Evolutionary conservation across 2,329 filamentous ascomycete species (phyloP), one percentile per base, ranked within the genome.

Genomic region (Pseudogymnoascus sp.): DNA sequence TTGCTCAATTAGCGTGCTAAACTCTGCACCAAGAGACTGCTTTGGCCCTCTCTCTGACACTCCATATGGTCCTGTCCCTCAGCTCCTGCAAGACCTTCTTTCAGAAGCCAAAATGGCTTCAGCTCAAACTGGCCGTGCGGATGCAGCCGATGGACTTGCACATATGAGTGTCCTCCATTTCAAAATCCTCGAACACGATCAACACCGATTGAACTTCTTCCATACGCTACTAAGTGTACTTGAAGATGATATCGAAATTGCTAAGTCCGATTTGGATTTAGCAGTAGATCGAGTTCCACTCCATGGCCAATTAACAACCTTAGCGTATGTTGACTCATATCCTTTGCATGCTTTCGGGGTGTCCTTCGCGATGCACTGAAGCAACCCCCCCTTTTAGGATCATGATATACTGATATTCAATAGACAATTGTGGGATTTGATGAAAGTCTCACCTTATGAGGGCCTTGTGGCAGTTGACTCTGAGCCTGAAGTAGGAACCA

Each of bases 141-240:
- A 98, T 73, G 91, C 96, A 74, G 92, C 93, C 1, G 93, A 99
- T 76, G 93, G 93, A 8, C 87, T 95, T 60, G 93, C 93, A 36
- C 86, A 91, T 62, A 81, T 88, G 2, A 89, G 88, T 66, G 86
- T 90, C 43, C 77, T 96, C 14, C 75, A 92, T 3, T 90, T 87
- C 72, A 79, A 79, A 43, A 84, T 86, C 73, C 78, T 83, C 13
- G 71, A 72, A 16, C 75, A 74, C 1, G 73, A 76, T n/a, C 71
- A 79, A 2, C 73, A 75, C 10, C 80, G 78, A 10, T 67, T 83
- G 4, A 73, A 71, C 0, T 78, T 93, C 10, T 77, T 92, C 1
- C 77, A 81, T 25, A 76, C 75, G 1, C 78, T 93, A 0, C 73
- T 92, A 1, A 74, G 76, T 5, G 82, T 83, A 25, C 77, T 96